phyloP scores from a whole-genome alignment of 176 grass and related monocot genomes.

The Oryza officinalis region DNA sequence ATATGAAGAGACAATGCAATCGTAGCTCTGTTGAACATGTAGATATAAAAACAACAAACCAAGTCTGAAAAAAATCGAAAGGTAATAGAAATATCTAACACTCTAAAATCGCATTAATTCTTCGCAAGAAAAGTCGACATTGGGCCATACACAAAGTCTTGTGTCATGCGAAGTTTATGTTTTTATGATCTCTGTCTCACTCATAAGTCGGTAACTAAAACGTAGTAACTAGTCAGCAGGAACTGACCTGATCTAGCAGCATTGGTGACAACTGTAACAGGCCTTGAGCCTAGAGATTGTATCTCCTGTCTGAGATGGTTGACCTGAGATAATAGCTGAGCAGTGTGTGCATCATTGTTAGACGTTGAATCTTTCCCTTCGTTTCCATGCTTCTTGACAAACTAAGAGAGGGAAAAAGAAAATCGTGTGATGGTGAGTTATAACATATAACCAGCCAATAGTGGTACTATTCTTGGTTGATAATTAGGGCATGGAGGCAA shows the following conservation, averaged over 20 bases:
- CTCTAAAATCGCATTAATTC: neutral
- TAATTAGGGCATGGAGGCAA: neutral
- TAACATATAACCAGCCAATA: neutral
- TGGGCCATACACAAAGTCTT: neutral
- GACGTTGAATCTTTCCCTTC: neutral
- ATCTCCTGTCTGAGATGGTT: conserved; percentile 50
- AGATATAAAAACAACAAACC: neutral
- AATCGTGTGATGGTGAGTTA: neutral
- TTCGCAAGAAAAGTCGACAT: neutral
- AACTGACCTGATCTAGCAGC: conserved; percentile 33
- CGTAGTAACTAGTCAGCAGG: neutral
- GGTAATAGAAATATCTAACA: neutral
- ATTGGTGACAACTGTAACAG: conserved; percentile 45
- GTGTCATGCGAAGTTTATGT: neutral
- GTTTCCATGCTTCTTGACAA: conserved; percentile 19
- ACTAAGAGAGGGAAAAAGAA: neutral
- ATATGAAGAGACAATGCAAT: neutral
- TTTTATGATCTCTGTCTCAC: neutral
- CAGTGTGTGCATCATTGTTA: neutral
- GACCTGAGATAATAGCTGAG: conserved; percentile 34
- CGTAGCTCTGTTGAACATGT: neutral
- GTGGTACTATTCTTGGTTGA: neutral
- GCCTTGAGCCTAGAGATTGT: conserved; percentile 7
- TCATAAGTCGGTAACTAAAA: neutral
- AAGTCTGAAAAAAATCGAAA: neutral